A percentile compares a stretch with the other conserved stretches of the same genome.
phyloP scores from a whole-genome alignment of 2,329 filamentous ascomycete genomes.

The Alternaria arbusti region DNA sequence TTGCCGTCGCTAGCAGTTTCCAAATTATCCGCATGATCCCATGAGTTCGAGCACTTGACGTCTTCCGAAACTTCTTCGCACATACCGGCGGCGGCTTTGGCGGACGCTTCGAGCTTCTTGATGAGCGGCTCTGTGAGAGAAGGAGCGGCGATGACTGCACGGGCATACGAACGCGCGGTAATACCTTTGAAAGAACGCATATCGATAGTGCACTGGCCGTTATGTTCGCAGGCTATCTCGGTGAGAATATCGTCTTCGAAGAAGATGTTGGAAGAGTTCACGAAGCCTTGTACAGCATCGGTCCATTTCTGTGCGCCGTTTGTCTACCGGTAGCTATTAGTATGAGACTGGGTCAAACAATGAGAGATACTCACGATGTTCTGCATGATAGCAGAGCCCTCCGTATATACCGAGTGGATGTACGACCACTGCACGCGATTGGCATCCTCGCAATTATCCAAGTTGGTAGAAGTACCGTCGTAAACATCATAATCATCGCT shows the following conservation, averaged over 20 bases:
- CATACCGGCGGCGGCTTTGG: conserved; percentile 23
- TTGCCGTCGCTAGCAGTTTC: conserved; percentile 18
- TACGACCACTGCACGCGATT: conserved; percentile 60
- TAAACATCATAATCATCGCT: conserved; percentile 56
- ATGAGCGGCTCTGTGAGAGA: conserved; percentile 19
- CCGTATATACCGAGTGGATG: conserved; percentile 56
- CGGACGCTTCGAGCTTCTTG: conserved; percentile 25
- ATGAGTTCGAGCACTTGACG: background rate
- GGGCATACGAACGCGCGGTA: conserved; percentile 26
- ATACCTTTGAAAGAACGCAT: conserved; percentile 69
- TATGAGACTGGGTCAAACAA: background rate
- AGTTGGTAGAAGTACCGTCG: conserved; percentile 52
- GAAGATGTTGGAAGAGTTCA: conserved; percentile 38
- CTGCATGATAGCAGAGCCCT: conserved; percentile 61
- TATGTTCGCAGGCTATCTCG: conserved; percentile 69
- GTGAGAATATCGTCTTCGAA: conserved; percentile 65
- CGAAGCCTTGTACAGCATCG: conserved; percentile 24
- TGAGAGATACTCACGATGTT: conserved; percentile 47
- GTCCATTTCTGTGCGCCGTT: conserved; percentile 32
- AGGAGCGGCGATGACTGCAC: conserved; percentile 30
- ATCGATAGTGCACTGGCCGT: conserved; percentile 65
- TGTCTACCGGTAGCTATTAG: conserved; percentile 21
- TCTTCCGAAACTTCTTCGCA: conserved; percentile 14
- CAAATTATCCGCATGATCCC: background rate
- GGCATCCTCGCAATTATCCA: conserved; percentile 55